These are phyloP conservation scores for Herpetomonas tarakana DNA, from an alignment of 208 protist genomes.

Conservation along the genomic window DNA sequence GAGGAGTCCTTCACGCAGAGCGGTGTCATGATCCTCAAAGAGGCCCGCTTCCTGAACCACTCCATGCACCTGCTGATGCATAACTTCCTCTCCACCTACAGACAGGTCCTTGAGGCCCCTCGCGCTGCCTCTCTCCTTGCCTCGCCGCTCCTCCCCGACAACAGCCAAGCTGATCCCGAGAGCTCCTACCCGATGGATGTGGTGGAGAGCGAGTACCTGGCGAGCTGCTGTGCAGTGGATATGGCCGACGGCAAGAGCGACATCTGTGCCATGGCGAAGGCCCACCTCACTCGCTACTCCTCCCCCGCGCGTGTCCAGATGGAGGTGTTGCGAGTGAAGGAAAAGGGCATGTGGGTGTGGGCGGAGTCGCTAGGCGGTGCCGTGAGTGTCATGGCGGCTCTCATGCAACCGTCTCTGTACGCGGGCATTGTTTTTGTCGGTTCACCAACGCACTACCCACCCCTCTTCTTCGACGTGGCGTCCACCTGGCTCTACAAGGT, in stretches of 20 bases:
- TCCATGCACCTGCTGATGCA: constrained; percentile 45
- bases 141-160: constrained; percentile 3
- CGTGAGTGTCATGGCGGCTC: constrained; percentile 39
- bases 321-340: constrained; percentile 42
- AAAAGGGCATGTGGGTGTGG: constrained; percentile 67
- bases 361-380: constrained; percentile 72
- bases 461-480: constrained; percentile 64
- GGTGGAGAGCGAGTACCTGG: constrained; percentile 40
- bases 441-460: constrained; percentile 59
- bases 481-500: constrained; percentile 43
- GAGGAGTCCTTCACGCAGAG: constrained; percentile 73
- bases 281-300: constrained; percentile 38
- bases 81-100: constrained; percentile 42
- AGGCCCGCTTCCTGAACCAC: constrained; percentile 68
- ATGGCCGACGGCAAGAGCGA: constrained; percentile 4
- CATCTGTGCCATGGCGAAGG: constrained; percentile 22
- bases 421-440: constrained; percentile 66
- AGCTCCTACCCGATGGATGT: constrained; percentile 14
- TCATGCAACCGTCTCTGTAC: constrained; percentile 56
- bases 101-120: constrained; percentile 16
- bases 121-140: constrained; percentile 8
- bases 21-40: constrained; percentile 50
- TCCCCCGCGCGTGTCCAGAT: constrained; percentile 35
- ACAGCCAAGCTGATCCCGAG: constrained; percentile 16
- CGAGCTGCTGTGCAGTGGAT: constrained; percentile 23